Evolutionary conservation across 2,329 filamentous ascomycete genomes (phyloP).

Genomic region (Neocatenulostroma microsporum): DNA sequence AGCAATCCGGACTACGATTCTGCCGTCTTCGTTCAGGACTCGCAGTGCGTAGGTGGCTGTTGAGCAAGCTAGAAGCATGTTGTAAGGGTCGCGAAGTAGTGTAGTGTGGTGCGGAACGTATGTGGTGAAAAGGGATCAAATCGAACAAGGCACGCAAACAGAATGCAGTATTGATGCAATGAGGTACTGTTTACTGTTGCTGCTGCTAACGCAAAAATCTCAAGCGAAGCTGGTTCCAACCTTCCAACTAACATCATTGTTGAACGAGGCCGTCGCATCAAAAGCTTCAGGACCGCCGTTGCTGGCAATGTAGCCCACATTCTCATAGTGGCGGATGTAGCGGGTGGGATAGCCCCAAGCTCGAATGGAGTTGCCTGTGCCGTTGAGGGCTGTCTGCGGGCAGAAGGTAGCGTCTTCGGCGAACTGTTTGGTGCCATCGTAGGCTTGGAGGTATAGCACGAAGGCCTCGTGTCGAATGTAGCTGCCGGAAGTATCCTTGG

Average conservation of each 20-base stretch:
- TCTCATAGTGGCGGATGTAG: constrained; percentile 49
- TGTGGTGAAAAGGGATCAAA: too few species aligned
- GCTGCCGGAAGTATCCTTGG: constrained; percentile 49
- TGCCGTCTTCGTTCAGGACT: too few species aligned
- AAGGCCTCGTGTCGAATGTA: constrained; percentile 53
- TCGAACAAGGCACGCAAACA: too few species aligned
- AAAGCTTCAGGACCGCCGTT: constrained; percentile 52
- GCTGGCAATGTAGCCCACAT: constrained; percentile 42
- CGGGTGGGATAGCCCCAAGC: constrained; percentile 55
- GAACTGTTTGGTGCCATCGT: constrained; percentile 51
- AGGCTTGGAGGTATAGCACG: constrained; percentile 41
- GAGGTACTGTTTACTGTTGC: too few species aligned
- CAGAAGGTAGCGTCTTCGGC: constrained; percentile 58
- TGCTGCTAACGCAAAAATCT: too few species aligned
- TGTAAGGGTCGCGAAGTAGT: too few species aligned
- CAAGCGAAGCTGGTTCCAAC: constrained; percentile 39
- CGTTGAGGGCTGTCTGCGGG: constrained; percentile 45
- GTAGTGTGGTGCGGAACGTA: too few species aligned
- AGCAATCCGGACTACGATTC: too few species aligned
- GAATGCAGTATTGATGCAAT: too few species aligned
- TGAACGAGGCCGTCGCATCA: constrained; percentile 44
- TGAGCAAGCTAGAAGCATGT: too few species aligned
- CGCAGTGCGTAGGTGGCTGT: too few species aligned
- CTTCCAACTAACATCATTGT: constrained; percentile 48
- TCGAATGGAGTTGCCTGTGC: constrained; percentile 47